Evolutionary conservation across 495 filamentous ascomycete genomes (phyloP), one percentile per base, ranked within the genome.

Genomic region (Pseudoneurospora amorphoporcata): DNA sequence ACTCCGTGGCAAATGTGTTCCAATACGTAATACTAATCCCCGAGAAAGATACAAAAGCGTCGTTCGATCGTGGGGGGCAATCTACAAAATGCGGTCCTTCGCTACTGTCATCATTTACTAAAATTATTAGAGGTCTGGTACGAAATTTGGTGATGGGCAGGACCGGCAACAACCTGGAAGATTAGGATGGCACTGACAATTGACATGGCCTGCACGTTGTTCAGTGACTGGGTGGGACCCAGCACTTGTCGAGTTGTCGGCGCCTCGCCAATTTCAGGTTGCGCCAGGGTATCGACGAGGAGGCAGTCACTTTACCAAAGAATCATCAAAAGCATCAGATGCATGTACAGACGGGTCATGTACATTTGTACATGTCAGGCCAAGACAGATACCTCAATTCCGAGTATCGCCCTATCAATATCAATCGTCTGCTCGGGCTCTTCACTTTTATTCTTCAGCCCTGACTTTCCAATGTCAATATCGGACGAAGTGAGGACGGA

Each of bases 401-500:
- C 14, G 53, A 37, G 53, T 65, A 65, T 37, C 29, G 53, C 53
- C 53, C 53, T 35, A 65, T 65, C 53, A 65, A 17, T 65, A 5
- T 35, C 14, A 3, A 23, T 23, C 53, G 29, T 61, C 53, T 35
- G 29, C 53, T 29, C 53, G 29, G 47, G 29, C 53, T 65, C 6
- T 37, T 6, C 17, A 16, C 12, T 17, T 37, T 29, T 29, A 8
- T 61, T 61, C 53, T 16, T 14, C 29, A 65, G 53, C 53, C 23
- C 14, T 35, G 53, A 32, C 53, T 35, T 61, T 61, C 53, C 53
- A 76, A 29, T 37, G 41, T 73, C 71, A 78, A 78, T 77, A 77
- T 77, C 72, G 76, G 72, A 78, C 76, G 74, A 75, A 23, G 75
- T 32, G 29, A 58, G 45, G 39, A 38, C 35, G 70, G 73, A 71